phyloP scores from a whole-genome alignment of 2,329 filamentous ascomycete genomes.

The Chrysoporthe deuterocubensis region DNA sequence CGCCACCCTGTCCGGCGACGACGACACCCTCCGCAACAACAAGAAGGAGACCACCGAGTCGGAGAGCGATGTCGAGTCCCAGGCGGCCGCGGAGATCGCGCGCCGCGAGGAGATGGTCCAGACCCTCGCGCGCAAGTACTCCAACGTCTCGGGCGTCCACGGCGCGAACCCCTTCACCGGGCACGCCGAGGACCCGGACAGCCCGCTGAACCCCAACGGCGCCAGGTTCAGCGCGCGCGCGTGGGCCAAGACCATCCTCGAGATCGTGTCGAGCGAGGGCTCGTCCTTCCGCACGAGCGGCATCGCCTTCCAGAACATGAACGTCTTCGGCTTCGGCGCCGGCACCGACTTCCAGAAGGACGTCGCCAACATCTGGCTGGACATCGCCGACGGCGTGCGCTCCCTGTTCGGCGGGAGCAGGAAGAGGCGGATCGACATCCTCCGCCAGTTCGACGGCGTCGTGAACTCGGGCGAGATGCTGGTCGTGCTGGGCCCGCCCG shows the following conservation, averaged over 20 bases:
- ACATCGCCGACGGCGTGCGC: slow-evolving; percentile 47
- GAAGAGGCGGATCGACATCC: slow-evolving; percentile 66
- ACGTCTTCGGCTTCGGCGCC: slow-evolving; percentile 69
- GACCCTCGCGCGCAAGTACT: slow-evolving; percentile 60
- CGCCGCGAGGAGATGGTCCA: slow-evolving; percentile 58
- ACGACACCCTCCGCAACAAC: slow-evolving; percentile 36
- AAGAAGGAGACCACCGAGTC: slow-evolving; percentile 30
- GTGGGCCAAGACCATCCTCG: slow-evolving; percentile 65
- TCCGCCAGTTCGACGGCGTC: slow-evolving; percentile 69
- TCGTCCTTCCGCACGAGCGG: slow-evolving; percentile 64
- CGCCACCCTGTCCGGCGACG: slow-evolving; percentile 32
- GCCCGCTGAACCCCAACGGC: slow-evolving; percentile 53
- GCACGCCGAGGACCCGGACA: slow-evolving; percentile 42
- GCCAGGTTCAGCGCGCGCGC: slow-evolving; percentile 54
- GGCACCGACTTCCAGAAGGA: slow-evolving; percentile 74
- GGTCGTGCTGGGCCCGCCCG: slow-evolving; percentile 73
- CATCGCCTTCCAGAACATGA: slow-evolving; percentile 69
- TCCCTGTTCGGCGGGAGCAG: slow-evolving; percentile 54
- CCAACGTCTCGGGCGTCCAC: slow-evolving; percentile 40
- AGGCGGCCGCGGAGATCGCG: slow-evolving; percentile 44
- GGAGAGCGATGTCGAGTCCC: slow-evolving; percentile 40
- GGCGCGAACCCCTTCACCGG: slow-evolving; percentile 54
- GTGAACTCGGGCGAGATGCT: slow-evolving; percentile 76
- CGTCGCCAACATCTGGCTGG: slow-evolving; percentile 64
- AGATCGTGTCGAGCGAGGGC: slow-evolving; percentile 56